These are phyloP conservation scores for Logfia minima DNA, from an alignment of 129 eudicot species.

Conservation along the genomic window DNA sequence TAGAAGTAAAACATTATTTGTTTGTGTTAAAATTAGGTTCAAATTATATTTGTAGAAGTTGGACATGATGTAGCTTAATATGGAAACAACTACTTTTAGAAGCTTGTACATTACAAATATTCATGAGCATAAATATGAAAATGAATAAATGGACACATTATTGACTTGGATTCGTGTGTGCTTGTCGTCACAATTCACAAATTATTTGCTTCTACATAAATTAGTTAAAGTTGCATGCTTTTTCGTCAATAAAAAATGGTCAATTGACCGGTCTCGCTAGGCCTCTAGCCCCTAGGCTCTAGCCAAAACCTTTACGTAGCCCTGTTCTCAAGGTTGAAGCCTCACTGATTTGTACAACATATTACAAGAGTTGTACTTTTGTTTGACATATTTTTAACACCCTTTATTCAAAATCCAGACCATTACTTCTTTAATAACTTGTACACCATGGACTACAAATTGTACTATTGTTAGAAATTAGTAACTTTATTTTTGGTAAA, in stretches of 20 bases:
- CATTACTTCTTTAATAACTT: background rate
- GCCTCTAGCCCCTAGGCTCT: background rate
- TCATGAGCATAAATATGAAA: too few species aligned
- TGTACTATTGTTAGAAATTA: background rate
- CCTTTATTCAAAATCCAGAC: background rate
- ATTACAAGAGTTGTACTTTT: background rate
- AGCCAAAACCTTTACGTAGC: conserved; percentile 17
- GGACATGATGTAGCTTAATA: too few species aligned
- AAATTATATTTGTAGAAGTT: too few species aligned
- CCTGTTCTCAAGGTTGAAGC: conserved; percentile 6
- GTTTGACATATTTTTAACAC: background rate
- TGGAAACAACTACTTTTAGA: too few species aligned
- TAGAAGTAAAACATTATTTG: too few species aligned
- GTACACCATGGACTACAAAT: background rate
- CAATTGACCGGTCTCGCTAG: conserved; percentile 1
- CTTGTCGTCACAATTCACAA: too few species aligned
- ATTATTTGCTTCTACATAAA: too few species aligned
- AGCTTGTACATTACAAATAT: too few species aligned
- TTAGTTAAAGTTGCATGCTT: too few species aligned
- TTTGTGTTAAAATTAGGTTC: too few species aligned
- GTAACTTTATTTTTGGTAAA: background rate
- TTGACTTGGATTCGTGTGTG: too few species aligned
- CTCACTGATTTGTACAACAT: conserved; percentile 17
- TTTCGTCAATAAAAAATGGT: background rate
- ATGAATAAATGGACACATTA: too few species aligned